Conservation (phyloP, 768 basidiomycete species). For the Boletus tomentosulus region DNA sequence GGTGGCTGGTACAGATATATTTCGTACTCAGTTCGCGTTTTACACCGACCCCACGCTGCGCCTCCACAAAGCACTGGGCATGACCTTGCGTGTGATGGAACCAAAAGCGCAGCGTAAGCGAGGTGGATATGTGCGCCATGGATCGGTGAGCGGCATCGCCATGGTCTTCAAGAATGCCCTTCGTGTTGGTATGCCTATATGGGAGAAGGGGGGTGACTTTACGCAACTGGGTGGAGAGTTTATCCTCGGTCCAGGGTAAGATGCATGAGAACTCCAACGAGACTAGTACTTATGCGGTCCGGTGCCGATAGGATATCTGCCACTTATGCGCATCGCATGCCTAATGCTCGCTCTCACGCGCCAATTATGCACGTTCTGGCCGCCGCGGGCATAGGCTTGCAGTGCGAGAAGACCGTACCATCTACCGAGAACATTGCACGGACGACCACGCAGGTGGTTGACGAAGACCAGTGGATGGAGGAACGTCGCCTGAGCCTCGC, state of each 20-base stretch:
- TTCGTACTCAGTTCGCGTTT: constrained; percentile 65
- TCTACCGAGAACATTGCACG: constrained; percentile 4
- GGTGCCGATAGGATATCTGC: constrained; percentile 48
- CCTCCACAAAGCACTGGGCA: constrained; percentile 73
- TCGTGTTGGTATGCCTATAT: constrained; percentile 73
- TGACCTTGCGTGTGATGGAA: constrained; percentile 50
- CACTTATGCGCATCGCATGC: constrained; percentile 84
- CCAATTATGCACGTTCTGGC: constrained; percentile 66
- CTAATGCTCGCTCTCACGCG: constrained; percentile 65
- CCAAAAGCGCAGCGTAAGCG: constrained; percentile 40
- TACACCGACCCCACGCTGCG: constrained; percentile 75
- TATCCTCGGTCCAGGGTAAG: constrained; percentile 61
- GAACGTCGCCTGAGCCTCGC: constrained; percentile 31
- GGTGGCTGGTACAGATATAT: constrained; percentile 46
- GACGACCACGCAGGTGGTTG: constrained; percentile 6
- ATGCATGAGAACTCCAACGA: constrained; percentile 22
- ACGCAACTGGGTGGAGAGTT: constrained; percentile 90
- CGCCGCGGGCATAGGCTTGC: constrained; percentile 47
- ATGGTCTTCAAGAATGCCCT: constrained; percentile 69
- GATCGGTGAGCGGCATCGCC: constrained; percentile 62
- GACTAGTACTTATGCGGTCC: neutral
- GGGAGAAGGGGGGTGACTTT: constrained; percentile 74
- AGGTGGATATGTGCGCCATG: constrained; percentile 65
- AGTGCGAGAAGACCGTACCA: constrained; percentile 19
- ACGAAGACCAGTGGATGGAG: constrained; percentile 36